phyloP scores from a whole-genome alignment of 305 asterid species.

The Fraxinus angustifolia region DNA sequence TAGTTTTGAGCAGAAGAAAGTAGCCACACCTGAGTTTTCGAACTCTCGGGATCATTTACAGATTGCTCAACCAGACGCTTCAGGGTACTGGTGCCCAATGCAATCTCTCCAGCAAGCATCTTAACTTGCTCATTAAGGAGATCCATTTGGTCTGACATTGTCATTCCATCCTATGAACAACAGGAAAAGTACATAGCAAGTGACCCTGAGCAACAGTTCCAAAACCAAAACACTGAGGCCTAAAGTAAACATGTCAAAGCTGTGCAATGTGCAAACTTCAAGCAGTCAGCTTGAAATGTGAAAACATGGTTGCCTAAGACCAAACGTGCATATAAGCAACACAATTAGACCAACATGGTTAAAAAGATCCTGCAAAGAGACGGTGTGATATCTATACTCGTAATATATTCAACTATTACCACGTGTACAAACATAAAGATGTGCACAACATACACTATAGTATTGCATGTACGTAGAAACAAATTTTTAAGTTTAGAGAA shows the following conservation, averaged over 20 bases:
- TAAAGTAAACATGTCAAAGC: neutral
- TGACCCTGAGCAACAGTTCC: neutral
- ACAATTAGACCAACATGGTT: neutral
- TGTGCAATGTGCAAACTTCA: neutral
- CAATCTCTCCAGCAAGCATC: constrained; percentile 99
- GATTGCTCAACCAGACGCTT: constrained; percentile 88
- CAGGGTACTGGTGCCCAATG: constrained; percentile 85
- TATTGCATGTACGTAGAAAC: neutral
- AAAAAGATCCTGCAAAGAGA: neutral
- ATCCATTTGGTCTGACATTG: constrained; percentile 84
- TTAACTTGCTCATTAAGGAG: constrained; percentile 93
- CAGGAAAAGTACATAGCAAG: constrained; percentile 13
- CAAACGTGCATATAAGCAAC: neutral
- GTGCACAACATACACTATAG: neutral
- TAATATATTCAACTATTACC: neutral
- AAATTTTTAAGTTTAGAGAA: neutral
- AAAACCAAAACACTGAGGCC: neutral
- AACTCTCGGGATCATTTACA: constrained; percentile 70
- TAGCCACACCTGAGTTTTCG: constrained; percentile 61
- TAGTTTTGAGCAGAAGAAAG: neutral
- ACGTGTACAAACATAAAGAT: neutral
- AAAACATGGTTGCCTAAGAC: neutral
- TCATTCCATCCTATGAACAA: constrained; percentile 57
- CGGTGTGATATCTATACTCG: neutral
- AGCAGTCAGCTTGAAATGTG: neutral